phyloP scores from a whole-genome alignment of 441 rosid genomes.

The Sinapis alba region DNA sequence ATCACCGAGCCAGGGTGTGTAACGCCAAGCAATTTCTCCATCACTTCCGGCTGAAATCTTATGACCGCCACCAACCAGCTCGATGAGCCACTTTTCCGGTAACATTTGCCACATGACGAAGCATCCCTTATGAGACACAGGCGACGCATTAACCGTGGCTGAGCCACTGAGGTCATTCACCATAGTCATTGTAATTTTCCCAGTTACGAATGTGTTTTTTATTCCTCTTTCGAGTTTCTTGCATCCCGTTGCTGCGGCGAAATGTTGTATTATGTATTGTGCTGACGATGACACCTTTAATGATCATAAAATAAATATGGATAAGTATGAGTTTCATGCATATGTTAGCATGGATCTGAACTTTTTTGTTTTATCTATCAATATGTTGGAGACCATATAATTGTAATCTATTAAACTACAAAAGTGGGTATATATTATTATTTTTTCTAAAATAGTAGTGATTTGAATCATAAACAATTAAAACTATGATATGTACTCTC shows the following conservation, averaged over 20 bases:
- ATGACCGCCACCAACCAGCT: conserved; percentile 76
- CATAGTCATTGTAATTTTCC: conserved; percentile 81
- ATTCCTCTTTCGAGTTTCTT: conserved; percentile 68
- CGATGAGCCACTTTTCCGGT: conserved; percentile 89
- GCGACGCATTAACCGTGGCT: conserved; percentile 28
- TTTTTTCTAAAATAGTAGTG: not conserved
- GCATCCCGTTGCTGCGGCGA: conserved; percentile 93
- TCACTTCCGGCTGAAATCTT: conserved; percentile 90
- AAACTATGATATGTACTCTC: not conserved
- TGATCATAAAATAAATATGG: not conserved
- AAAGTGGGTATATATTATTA: no score
- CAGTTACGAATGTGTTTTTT: conserved; percentile 78
- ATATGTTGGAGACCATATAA: conserved; percentile 6
- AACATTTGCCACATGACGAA: conserved; percentile 98
- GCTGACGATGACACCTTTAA: conserved; percentile 88
- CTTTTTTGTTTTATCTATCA: not conserved
- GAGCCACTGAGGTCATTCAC: conserved; percentile 48
- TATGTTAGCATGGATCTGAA: not conserved
- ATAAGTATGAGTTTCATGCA: conserved; percentile 10
- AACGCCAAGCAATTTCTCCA: conserved; percentile 88
- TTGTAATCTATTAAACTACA: not conserved
- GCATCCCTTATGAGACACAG: conserved; percentile 71
- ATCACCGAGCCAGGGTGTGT: conserved; percentile 87
- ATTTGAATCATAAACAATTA: not conserved
- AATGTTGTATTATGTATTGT: conserved; percentile 89